Conservation (phyloP, 257 asterid genomes). For the Nyctanthes arbortristis region DNA sequence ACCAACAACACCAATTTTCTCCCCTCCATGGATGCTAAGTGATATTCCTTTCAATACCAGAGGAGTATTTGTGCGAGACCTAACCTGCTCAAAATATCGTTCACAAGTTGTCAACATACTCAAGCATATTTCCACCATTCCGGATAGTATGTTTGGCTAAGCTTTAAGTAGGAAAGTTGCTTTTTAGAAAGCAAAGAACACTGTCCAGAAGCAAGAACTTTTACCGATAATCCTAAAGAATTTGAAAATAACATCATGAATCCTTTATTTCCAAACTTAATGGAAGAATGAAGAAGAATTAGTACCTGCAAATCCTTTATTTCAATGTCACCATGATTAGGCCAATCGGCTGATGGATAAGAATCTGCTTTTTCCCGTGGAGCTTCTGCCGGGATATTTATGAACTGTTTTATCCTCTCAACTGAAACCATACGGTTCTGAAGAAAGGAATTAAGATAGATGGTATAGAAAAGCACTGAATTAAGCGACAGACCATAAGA, state of each 20-base stretch:
- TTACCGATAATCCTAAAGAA: background rate
- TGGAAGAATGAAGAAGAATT: background rate
- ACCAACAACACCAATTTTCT: slow-evolving; percentile 75
- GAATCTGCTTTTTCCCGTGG: slow-evolving; percentile 42
- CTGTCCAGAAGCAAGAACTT: background rate
- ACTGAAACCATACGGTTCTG: slow-evolving; percentile 82
- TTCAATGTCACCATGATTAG: slow-evolving; percentile 52
- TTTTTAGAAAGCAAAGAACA: background rate
- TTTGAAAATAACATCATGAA: background rate
- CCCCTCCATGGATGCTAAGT: slow-evolving; percentile 58
- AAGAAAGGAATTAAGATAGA: slow-evolving; percentile 41
- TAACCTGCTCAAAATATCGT: slow-evolving; percentile 48
- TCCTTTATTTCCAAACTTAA: background rate
- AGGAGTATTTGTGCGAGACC: slow-evolving; percentile 65
- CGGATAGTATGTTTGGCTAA: background rate
- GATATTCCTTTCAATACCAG: slow-evolving; percentile 67
- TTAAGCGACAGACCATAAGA: slow-evolving; percentile 72
- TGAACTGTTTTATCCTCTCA: slow-evolving; percentile 73
- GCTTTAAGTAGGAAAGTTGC: background rate
- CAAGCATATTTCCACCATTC: background rate
- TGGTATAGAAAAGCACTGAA: slow-evolving; percentile 40
- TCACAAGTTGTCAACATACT: background rate
- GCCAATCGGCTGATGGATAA: slow-evolving; percentile 60
- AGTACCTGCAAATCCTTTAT: slow-evolving; percentile 66
- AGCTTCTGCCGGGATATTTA: slow-evolving; percentile 66